A percentile compares a stretch with the other conserved stretches of the same genome.
These are phyloP conservation scores for Starmera amethionina DNA, from an alignment of 805 yeast genomes.

Conservation along the genomic window DNA sequence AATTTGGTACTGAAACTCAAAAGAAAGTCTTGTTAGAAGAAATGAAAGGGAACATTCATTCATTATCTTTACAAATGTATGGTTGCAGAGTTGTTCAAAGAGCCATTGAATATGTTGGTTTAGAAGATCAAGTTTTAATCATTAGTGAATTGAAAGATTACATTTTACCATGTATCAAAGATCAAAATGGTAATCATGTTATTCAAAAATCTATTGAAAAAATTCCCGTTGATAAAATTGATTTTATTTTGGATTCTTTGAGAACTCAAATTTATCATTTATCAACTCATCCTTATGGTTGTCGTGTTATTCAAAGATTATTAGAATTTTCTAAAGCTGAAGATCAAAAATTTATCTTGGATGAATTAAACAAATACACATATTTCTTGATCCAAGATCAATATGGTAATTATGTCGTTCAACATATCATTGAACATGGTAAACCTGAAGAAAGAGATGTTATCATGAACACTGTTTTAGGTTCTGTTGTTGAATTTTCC, in stretches of 20 bases:
- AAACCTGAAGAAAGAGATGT: constrained; percentile 44
- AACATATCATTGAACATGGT: constrained; percentile 88
- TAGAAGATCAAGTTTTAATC: constrained; percentile 55
- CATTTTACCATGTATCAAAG: constrained; percentile 68
- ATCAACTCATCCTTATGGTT: constrained; percentile 94
- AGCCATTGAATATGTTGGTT: constrained; percentile 67
- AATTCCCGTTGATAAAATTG: constrained; percentile 60
- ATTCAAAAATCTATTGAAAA: constrained; percentile 90
- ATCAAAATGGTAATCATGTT: constrained; percentile 97
- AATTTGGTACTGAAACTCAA: constrained; percentile 66
- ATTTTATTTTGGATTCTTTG: constrained; percentile 66
- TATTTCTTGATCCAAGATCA: constrained; percentile 85
- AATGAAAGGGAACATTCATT: constrained; percentile 68
- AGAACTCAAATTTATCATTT: constrained; percentile 67
- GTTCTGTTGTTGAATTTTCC: constrained; percentile 71
- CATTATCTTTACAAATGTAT: constrained; percentile 86
- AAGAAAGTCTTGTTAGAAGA: constrained; percentile 54
- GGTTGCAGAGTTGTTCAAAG: constrained; percentile 96
- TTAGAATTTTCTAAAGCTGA: constrained; percentile 63
- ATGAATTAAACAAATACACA: constrained; percentile 62
- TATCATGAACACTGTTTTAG: constrained; percentile 60
- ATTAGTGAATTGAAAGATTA: constrained; percentile 60
- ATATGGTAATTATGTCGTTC: constrained; percentile 96
- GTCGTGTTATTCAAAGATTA: constrained; percentile 90
- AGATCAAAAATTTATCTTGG: constrained; percentile 59